These are phyloP conservation scores for Calonectria pseudoreteaudii DNA, from an alignment of 2,329 filamentous ascomycete species.

Conservation along the genomic window DNA sequence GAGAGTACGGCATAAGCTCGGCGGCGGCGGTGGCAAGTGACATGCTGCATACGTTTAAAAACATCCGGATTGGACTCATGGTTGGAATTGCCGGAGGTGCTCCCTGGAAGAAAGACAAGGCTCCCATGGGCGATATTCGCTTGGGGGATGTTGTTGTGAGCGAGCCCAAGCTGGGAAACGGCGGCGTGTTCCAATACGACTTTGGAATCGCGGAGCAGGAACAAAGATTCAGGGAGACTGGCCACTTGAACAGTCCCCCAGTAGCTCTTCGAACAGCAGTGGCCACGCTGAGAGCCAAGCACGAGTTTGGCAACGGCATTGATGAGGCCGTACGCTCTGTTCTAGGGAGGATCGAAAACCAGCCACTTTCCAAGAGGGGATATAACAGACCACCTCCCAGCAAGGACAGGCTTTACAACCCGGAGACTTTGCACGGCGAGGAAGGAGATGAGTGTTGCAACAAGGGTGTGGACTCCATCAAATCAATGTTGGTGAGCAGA, in stretches of 20 bases:
- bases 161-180: neutral
- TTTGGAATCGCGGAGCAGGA: neutral
- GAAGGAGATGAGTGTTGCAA: neutral
- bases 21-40: neutral
- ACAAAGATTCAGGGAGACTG: neutral
- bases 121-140: neutral
- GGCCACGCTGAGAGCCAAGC: neutral
- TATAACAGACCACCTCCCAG: neutral
- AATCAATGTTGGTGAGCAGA: neutral
- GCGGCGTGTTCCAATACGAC: neutral
- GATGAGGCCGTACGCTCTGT: neutral
- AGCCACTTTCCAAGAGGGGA: neutral
- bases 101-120: neutral
- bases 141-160: neutral
- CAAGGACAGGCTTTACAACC: neutral
- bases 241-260: neutral
- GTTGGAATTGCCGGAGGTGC: neutral
- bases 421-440: neutral
- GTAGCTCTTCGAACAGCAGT: neutral
- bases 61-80: neutral
- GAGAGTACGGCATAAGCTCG: neutral
- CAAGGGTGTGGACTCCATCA: neutral
- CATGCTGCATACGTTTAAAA: neutral
- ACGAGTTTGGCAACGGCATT: neutral
- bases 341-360: neutral